A percentile compares a stretch with the other conserved stretches of the same genome.
These are phyloP conservation scores for Discostella pseudostelligera DNA, from an alignment of 108 stramenopile genomes.

Conservation along the genomic window DNA sequence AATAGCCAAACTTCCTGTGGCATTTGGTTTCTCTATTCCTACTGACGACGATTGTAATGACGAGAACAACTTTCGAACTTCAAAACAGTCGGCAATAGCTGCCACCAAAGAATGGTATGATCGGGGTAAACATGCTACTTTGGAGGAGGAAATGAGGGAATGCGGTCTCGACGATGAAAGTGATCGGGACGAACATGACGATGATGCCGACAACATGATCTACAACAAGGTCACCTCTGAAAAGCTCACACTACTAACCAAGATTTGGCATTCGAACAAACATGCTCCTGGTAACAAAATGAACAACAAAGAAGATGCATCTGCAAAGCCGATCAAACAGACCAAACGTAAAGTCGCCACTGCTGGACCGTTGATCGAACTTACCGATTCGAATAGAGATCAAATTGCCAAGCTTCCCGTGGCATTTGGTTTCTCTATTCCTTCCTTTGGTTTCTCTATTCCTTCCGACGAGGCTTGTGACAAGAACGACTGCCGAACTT, in stretches of 20 bases:
- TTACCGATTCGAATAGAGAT: conserved; percentile 2
- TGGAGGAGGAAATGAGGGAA: neutral
- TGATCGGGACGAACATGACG: too few species aligned
- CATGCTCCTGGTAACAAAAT: too few species aligned
- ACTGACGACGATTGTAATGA: too few species aligned
- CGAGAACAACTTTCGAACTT: neutral
- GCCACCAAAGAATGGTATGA: neutral
- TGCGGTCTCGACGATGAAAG: neutral
- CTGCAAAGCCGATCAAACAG: neutral
- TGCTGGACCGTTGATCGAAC: neutral
- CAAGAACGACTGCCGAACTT: neutral
- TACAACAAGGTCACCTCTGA: too few species aligned
- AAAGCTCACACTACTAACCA: too few species aligned
- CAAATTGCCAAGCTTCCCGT: conserved; percentile 10
- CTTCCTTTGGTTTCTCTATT: neutral
- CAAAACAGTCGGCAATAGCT: neutral
- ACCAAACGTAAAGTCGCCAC: neutral
- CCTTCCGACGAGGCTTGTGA: too few species aligned
- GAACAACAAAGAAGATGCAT: too few species aligned
- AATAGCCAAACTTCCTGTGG: conserved; percentile 8
- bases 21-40: conserved; percentile 1
- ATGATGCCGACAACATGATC: too few species aligned
- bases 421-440: neutral
- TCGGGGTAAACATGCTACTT: neutral
- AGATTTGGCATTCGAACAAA: too few species aligned